Evolutionary conservation across 192 early-diverging fungal species (phyloP).

Genomic region (Coemansia sp.): DNA sequence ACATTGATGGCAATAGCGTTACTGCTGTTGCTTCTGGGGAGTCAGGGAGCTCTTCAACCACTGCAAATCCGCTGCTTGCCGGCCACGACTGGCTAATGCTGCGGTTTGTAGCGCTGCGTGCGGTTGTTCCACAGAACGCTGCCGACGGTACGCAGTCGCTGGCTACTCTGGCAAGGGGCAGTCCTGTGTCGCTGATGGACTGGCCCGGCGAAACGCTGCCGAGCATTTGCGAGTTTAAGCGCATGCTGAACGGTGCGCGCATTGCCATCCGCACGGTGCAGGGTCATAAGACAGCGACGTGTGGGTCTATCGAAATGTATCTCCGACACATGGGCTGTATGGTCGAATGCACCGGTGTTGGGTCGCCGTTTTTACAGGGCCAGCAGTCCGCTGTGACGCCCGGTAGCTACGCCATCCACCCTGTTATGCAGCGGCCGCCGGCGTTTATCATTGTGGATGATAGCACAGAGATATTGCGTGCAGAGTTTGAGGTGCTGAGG

Average conservation of each 20-base stretch:
- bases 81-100: conserved; percentile 24
- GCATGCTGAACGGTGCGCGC: conserved; percentile 37
- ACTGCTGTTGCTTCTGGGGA: too few relatives aligned
- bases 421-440: conserved; percentile 31
- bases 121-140: too few relatives aligned
- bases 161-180: conserved; percentile 2
- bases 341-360: conserved; percentile 13
- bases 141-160: not conserved
- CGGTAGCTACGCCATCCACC: too few relatives aligned
- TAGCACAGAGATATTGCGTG: conserved; percentile 15
- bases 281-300: too few relatives aligned
- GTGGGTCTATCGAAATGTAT: conserved; percentile 18
- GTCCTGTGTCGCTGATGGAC: conserved; percentile 15
- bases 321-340: conserved; percentile 16
- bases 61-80: not conserved
- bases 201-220: conserved; percentile 10
- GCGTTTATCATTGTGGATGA: conserved; percentile 36
- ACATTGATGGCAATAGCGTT: too few relatives aligned
- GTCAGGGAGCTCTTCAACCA: too few relatives aligned
- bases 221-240: conserved; percentile 22
- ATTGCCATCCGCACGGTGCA: conserved; percentile 27
- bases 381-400: too few relatives aligned
- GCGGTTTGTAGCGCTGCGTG: conserved; percentile 7
- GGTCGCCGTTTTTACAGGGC: too few relatives aligned
- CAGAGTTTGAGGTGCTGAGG: conserved; percentile 41